Percentiles rank a stretch among this genome's conserved stretches.
phyloP scores from a whole-genome alignment of 2,329 filamentous ascomycete species.

The Didymella sp. region DNA sequence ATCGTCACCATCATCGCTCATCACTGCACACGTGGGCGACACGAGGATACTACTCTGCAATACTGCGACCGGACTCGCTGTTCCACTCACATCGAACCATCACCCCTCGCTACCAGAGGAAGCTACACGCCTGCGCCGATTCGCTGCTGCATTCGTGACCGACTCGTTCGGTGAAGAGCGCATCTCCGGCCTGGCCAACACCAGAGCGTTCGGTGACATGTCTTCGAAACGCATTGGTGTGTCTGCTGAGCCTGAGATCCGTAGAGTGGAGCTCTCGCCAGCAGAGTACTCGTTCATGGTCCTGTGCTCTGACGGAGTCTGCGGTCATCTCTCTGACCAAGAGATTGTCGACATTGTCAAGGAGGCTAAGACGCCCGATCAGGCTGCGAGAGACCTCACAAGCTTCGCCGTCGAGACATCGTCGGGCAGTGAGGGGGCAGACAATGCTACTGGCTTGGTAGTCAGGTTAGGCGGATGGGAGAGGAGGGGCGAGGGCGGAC shows the following conservation, averaged over 20 bases:
- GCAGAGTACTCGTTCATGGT: conserved; percentile 91
- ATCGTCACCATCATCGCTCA: conserved; percentile 78
- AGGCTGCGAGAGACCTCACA: conserved; percentile 80
- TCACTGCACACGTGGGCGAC: conserved; percentile 92
- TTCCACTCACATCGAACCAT: conserved; percentile 87
- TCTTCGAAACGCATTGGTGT: conserved; percentile 90
- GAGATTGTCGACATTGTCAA: conserved; percentile 97
- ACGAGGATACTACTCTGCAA: conserved; percentile 90
- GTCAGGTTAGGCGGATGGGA: conserved; percentile 71
- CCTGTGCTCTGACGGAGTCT: conserved; percentile 87
- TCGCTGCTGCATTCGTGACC: conserved; percentile 84
- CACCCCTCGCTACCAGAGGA: conserved; percentile 89
- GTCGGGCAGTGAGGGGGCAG: conserved; percentile 57
- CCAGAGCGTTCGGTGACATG: conserved; percentile 92
- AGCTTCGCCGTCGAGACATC: conserved; percentile 86
- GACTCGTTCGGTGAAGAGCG: conserved; percentile 98
- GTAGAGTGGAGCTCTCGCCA: conserved; percentile 76
- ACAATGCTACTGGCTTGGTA: conserved; percentile 70
- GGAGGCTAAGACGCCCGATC: conserved; percentile 88
- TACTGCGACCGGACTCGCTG: conserved; percentile 78
- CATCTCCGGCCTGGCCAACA: conserved; percentile 91
- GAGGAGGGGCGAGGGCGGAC: conserved; percentile 78
- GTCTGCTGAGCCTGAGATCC: conserved; percentile 89
- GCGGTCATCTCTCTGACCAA: conserved; percentile 84
- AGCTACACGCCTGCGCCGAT: conserved; percentile 81